Evolutionary conservation across 139 green algal genomes (phyloP).

Genomic region (Auxenochlorella pyrenoidosa): DNA sequence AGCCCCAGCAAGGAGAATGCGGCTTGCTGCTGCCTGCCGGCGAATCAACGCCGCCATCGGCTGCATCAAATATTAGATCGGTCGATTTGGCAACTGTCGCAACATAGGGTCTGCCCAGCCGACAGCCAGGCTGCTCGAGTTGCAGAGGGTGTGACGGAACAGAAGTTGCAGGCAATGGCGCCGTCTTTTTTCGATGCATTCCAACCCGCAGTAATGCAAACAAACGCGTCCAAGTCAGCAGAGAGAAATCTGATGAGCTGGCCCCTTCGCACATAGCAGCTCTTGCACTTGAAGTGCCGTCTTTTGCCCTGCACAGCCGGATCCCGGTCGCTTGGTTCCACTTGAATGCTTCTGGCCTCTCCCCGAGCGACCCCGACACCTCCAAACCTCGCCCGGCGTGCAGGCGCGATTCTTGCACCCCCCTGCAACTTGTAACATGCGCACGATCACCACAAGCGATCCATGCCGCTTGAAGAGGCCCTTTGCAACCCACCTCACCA

Average conservation of each 20-base stretch:
- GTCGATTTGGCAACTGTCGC: not conserved
- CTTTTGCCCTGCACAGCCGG: too few species aligned
- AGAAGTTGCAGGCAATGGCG: not conserved
- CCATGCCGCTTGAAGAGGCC: not conserved
- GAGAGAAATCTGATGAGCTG: not conserved
- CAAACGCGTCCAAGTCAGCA: too few species aligned
- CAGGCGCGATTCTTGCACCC: too few species aligned
- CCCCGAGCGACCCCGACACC: too few species aligned
- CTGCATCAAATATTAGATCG: not conserved
- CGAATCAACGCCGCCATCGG: not conserved
- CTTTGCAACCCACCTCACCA: too few species aligned
- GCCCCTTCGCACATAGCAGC: too few species aligned
- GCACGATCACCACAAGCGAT: not conserved
- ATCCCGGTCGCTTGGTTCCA: too few species aligned
- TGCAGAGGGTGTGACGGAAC: not conserved
- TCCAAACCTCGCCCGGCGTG: too few species aligned
- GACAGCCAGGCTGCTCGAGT: too few species aligned
- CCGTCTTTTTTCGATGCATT: not conserved
- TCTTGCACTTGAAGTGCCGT: not conserved
- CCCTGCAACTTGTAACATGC: not conserved
- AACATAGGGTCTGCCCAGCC: not conserved
- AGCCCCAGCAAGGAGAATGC: too few species aligned
- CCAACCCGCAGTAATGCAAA: too few species aligned
- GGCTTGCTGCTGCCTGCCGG: not conserved
- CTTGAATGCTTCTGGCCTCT: too few species aligned